phyloP scores from a whole-genome alignment of 306 rosid genomes.

The Ochetophila trinervis region DNA sequence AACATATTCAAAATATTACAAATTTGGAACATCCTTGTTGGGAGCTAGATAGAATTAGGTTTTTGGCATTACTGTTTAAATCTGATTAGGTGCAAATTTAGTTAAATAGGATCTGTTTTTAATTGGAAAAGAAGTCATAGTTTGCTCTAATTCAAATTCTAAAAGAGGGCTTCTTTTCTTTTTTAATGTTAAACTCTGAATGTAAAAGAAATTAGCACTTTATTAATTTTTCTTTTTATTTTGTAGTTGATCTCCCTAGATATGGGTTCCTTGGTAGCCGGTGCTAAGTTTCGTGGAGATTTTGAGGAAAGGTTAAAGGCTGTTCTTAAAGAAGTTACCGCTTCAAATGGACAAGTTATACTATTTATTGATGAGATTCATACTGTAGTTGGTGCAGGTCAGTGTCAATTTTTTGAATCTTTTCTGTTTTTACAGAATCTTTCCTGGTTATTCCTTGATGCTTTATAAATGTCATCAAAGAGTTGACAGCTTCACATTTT shows the following conservation, averaged over 20 bases:
- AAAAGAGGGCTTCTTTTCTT: too few species aligned
- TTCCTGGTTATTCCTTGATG: not conserved
- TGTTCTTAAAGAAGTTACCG: conserved; percentile 86
- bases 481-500: too few species aligned
- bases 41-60: too few species aligned
- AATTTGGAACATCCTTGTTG: too few species aligned
- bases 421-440: not conserved
- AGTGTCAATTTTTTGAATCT: conserved; percentile 24
- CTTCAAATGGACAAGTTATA: conserved; percentile 91
- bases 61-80: too few species aligned
- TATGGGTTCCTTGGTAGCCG: conserved; percentile 95
- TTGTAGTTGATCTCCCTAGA: conserved; percentile 86
- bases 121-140: too few species aligned
- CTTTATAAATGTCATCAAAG: too few species aligned
- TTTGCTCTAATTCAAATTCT: too few species aligned
- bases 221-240: conserved; percentile 11
- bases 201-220: conserved; percentile 6
- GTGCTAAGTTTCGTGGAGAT: conserved; percentile 94
- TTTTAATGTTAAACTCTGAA: conserved; percentile 4
- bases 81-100: too few species aligned
- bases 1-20: too few species aligned
- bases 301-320: conserved; percentile 97
- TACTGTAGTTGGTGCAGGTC: conserved; percentile 99
- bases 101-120: too few species aligned
- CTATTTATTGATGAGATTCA: conserved; percentile 97